These are phyloP conservation scores for Castanea mollissima DNA, from an alignment of 306 rosid genomes.

Conservation along the genomic window DNA sequence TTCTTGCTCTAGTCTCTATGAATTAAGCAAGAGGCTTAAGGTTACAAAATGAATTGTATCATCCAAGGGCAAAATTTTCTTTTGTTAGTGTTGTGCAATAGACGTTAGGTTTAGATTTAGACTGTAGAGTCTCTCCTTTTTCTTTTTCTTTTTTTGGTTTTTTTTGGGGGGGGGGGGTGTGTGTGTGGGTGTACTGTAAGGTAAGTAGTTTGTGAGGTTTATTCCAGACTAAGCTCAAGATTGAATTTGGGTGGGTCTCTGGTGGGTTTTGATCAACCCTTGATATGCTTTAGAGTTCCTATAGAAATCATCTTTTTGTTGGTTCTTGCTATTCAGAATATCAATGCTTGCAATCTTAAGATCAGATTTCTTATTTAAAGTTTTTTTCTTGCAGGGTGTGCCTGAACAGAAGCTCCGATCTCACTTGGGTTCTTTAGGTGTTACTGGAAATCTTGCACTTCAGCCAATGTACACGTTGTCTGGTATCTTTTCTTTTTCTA, in stretches of 20 bases:
- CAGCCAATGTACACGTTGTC: slow-evolving; percentile 99
- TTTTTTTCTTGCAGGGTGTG: slow-evolving; percentile 73
- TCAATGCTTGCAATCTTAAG: slow-evolving; percentile 16
- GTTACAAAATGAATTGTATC: not conserved
- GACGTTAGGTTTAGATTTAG: not conserved
- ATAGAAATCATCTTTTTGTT: not conserved
- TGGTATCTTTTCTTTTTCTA: slow-evolving; percentile 45
- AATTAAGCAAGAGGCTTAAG: not conserved
- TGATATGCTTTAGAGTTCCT: not conserved
- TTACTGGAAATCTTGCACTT: slow-evolving; percentile 98
- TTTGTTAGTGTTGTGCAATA: not conserved
- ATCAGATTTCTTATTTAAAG: slow-evolving; percentile 21
- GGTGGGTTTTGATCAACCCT: not conserved
- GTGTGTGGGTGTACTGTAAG: too few relatives aligned
- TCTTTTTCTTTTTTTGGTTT: not conserved
- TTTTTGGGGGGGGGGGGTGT: too few relatives aligned
- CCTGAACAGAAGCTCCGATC: slow-evolving; percentile 97
- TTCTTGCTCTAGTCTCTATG: not conserved
- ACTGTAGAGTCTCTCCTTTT: too few relatives aligned
- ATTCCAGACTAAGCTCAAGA: not conserved
- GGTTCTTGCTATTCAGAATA: not conserved
- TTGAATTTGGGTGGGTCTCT: not conserved
- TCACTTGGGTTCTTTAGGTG: slow-evolving; percentile 97
- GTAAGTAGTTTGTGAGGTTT: not conserved
- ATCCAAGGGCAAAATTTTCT: not conserved